Evolutionary conservation across 2,329 filamentous ascomycete species (phyloP), one percentile per base, ranked within the genome.

Genomic region (Plenodomus tracheiphilus): DNA sequence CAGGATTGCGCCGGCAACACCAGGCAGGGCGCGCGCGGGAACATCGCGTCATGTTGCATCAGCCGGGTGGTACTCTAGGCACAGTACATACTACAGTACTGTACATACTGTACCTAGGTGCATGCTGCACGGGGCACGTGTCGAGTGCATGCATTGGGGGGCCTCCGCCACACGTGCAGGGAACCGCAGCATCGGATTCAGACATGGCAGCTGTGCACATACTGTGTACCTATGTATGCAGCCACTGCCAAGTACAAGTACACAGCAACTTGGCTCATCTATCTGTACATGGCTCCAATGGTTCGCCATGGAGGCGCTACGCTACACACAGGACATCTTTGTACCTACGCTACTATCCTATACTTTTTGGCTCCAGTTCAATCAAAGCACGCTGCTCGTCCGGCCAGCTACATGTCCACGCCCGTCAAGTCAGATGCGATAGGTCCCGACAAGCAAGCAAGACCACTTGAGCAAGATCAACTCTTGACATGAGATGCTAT

Each of bases 331-430:
- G 64, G 52, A 62, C 63, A 59, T 64, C 58, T 54, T 40, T 48
- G 54, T 44, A 43, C 55, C 58, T 56, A 37, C 10, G 55, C 62
- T 62, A 64, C 53, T 30, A 46, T 46, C 47, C 54, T 56, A 50
- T 62, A 49, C 61, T 60, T 65, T 70, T 68, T 56, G 38, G n/a
- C 46, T 62, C 53, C 59, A 63, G 56, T 42, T 49, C 56, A 59
- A n/a, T n/a, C n/a, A n/a, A n/a, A 40, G 53, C 53, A 32, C 6
- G 28, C 28, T 32, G 4, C 28, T 15, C 28, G 15, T 32, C 28
- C 56, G 59, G 47, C 56, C 51, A 56, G 50, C 49, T 43, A 47
- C 54, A 52, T 59, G 48, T 51, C 54, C 51, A 65, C 60, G 54
- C n/a, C n/a, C 53, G 54, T 46, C 48, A 58, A 54, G 58, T 38